Evolutionary conservation across 768 basidiomycete genomes (phyloP).

Genomic region (Glaciozyma antarctica): DNA sequence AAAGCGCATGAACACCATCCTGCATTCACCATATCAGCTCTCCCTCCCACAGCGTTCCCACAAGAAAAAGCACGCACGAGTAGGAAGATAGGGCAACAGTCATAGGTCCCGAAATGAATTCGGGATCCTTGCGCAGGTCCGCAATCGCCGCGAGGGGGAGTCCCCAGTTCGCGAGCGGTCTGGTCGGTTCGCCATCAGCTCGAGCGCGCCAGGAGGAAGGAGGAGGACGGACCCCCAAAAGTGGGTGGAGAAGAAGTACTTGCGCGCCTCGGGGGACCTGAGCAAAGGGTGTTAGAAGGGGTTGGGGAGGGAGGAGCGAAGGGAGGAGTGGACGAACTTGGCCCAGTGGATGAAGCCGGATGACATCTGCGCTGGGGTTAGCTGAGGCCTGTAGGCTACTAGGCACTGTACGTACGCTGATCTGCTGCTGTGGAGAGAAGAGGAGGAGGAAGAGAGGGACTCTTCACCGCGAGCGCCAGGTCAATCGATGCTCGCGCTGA

Average conservation of each 20-base stretch:
- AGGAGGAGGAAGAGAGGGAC: neutral
- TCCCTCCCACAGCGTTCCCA: slow-evolving; percentile 35
- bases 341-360: slow-evolving; percentile 67
- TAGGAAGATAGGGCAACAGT: slow-evolving; percentile 79
- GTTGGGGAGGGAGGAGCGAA: neutral
- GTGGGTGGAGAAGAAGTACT: slow-evolving; percentile 76
- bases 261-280: slow-evolving; percentile 61
- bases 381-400: no score
- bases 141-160: slow-evolving; percentile 85
- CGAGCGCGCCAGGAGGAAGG: neutral
- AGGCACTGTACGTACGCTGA: no score
- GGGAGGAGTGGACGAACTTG: slow-evolving; percentile 43
- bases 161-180: slow-evolving; percentile 81
- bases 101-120: slow-evolving; percentile 95
- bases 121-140: slow-evolving; percentile 85
- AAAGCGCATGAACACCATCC: slow-evolving; percentile 86
- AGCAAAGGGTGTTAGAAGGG: neutral
- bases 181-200: neutral
- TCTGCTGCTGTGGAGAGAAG: neutral
- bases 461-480: neutral
- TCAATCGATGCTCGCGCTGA: neutral
- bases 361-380: no score
- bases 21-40: slow-evolving; percentile 29
- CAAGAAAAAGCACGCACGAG: slow-evolving; percentile 50
- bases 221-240: slow-evolving; percentile 39